A percentile compares a stretch with the other conserved stretches of the same genome.
phyloP scores from a whole-genome alignment of 129 eudicot species.

The Calendula officinalis region DNA sequence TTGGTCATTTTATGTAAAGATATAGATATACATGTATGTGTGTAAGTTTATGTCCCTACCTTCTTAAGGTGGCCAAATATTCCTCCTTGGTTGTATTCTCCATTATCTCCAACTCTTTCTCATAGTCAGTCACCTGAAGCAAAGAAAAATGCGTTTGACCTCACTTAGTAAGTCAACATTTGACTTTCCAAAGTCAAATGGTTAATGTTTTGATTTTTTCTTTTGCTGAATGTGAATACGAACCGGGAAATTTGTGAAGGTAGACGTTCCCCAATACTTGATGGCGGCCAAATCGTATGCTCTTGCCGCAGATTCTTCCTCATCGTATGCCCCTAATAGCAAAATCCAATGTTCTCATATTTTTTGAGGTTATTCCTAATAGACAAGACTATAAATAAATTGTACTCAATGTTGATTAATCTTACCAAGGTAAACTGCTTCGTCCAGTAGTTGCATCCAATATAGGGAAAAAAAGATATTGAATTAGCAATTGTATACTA shows the following conservation, averaged over 20 bases:
- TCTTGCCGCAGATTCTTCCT: constrained; percentile 85
- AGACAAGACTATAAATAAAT: neutral
- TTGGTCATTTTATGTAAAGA: neutral
- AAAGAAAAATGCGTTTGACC: constrained; percentile 4
- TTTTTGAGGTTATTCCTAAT: neutral
- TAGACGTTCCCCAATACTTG: constrained; percentile 81
- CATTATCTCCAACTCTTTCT: constrained; percentile 70
- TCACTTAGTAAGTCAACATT: neutral
- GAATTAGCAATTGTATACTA: constrained; percentile 7
- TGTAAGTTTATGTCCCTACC: constrained; percentile 30
- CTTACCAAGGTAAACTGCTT: constrained; percentile 83
- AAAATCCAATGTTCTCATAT: neutral
- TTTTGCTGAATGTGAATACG: neutral
- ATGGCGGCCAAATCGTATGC: constrained; percentile 89
- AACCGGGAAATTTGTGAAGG: constrained; percentile 79
- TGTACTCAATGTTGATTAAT: neutral
- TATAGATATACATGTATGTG: neutral
- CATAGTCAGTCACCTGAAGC: constrained; percentile 56
- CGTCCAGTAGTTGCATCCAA: constrained; percentile 31
- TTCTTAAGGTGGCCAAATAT: constrained; percentile 77
- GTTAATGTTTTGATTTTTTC: neutral
- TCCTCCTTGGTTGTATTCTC: constrained; percentile 67
- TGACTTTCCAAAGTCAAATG: neutral
- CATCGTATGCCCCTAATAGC: constrained; percentile 71
- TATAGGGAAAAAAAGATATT: constrained; percentile 17